A percentile compares a stretch with the other conserved stretches of the same genome.
Evolutionary conservation across 2,329 filamentous ascomycete species (phyloP).

Genomic region (Cercospora nicotianae): DNA sequence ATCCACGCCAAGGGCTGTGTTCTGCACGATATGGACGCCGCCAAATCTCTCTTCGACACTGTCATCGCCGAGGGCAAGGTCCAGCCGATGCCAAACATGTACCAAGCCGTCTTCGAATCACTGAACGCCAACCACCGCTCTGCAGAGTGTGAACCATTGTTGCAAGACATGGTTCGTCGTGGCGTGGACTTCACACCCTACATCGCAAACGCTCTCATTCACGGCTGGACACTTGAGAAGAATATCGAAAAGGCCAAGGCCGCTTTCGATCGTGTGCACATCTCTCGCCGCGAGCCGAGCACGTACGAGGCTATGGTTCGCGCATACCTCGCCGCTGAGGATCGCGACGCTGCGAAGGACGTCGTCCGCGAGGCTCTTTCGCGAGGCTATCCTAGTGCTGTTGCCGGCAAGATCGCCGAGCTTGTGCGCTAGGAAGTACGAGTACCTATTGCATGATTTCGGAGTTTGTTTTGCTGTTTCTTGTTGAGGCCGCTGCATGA

Average conservation of each 20-base stretch:
- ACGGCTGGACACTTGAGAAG: slow-evolving; percentile 87
- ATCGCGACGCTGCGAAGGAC: slow-evolving; percentile 70
- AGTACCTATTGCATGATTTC: slow-evolving; percentile 2
- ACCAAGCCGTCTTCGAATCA: slow-evolving; percentile 94
- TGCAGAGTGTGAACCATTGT: slow-evolving; percentile 65
- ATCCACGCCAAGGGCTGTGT: slow-evolving; percentile 96
- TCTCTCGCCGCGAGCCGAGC: slow-evolving; percentile 84
- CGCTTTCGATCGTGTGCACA: slow-evolving; percentile 77
- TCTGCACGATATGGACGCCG: slow-evolving; percentile 83
- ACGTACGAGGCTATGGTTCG: slow-evolving; percentile 99
- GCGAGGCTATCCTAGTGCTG: slow-evolving; percentile 85
- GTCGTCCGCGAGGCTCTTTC: slow-evolving; percentile 89
- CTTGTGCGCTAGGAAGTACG: slow-evolving; percentile 56
- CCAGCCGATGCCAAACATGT: slow-evolving; percentile 77
- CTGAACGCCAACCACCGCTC: slow-evolving; percentile 95
- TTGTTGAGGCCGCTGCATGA: not conserved
- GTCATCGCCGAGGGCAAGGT: slow-evolving; percentile 69
- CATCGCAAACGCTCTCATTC: slow-evolving; percentile 96
- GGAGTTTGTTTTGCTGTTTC: slow-evolving; percentile 1
- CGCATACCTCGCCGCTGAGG: slow-evolving; percentile 81
- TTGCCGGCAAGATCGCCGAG: slow-evolving; percentile 90
- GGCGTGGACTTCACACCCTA: slow-evolving; percentile 88
- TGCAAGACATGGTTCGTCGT: slow-evolving; percentile 71
- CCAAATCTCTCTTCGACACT: slow-evolving; percentile 76
- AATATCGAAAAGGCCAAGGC: slow-evolving; percentile 74